Conservation (phyloP, 768 basidiomycete species). For the Lactarius evosmus region DNA sequence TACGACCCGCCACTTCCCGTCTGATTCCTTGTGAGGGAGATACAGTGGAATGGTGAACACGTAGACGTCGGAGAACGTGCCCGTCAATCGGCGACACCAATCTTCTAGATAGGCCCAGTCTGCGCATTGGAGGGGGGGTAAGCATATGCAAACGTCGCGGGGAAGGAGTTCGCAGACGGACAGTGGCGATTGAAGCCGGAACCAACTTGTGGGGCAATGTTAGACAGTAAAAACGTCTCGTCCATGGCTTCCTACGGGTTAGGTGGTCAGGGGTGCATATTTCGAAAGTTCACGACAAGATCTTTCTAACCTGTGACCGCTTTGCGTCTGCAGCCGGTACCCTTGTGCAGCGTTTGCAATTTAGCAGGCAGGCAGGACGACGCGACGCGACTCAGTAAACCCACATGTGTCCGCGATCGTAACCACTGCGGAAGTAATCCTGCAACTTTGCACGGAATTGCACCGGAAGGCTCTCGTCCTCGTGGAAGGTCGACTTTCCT, state of each 20-base stretch:
- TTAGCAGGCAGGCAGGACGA: not conserved
- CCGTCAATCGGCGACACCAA: conserved; percentile 89
- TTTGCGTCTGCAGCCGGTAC: conserved; percentile 98
- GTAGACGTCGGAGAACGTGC: conserved; percentile 90
- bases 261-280: not conserved
- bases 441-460: conserved; percentile 77
- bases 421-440: conserved; percentile 92
- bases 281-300: not conserved
- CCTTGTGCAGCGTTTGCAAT: conserved; percentile 46
- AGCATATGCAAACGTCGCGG: not conserved
- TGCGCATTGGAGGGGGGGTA: conserved; percentile 33
- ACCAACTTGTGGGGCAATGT: conserved; percentile 98
- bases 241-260: conserved; percentile 76
- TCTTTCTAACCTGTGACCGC: conserved; percentile 59
- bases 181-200: conserved; percentile 97
- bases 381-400: not conserved
- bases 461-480: conserved; percentile 75
- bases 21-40: conserved; percentile 76
- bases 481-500: conserved; percentile 71
- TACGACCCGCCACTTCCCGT: conserved; percentile 96
- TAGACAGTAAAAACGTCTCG: conserved; percentile 92
- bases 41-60: conserved; percentile 98
- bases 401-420: conserved; percentile 96
- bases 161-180: conserved; percentile 38
- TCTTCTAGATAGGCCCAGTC: conserved; percentile 98